Conservation (phyloP, 345 rosid species). For the Acer campestre region DNA sequence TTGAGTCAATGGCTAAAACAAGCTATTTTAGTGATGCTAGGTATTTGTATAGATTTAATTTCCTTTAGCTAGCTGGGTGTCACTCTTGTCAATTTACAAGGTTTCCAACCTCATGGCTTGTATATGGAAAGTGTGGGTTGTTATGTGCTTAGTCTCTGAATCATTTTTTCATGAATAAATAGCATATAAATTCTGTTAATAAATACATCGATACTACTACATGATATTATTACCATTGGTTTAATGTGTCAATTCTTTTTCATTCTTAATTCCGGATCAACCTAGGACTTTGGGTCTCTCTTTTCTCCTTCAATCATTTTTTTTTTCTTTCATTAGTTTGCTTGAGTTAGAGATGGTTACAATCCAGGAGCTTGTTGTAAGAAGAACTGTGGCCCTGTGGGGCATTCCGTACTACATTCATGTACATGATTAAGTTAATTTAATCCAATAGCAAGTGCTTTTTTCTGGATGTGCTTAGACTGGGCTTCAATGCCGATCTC, state of each 20-base stretch:
- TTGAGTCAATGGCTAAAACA: not conserved
- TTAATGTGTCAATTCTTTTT: not conserved
- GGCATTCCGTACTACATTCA: not conserved
- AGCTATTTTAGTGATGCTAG: not conserved
- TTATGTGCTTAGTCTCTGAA: not conserved
- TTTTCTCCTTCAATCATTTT: not conserved
- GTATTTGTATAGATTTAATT: slow-evolving; percentile 6
- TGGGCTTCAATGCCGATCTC: not conserved
- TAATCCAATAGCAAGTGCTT: not conserved
- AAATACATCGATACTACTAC: not conserved
- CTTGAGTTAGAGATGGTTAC: not conserved
- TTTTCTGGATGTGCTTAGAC: not conserved
- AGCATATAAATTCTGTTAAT: not conserved
- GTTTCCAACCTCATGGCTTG: not conserved
- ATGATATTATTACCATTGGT: not conserved
- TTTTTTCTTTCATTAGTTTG: not conserved
- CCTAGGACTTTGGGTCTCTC: not conserved
- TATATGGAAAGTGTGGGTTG: not conserved
- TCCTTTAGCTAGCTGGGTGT: not conserved
- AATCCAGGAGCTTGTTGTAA: not conserved
- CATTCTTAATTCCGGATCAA: not conserved
- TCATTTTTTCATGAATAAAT: not conserved
- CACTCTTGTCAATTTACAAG: not conserved
- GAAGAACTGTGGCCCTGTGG: not conserved
- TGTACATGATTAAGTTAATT: not conserved